phyloP scores from a whole-genome alignment of 441 rosid genomes.

The Arabidopsis lyrata region DNA sequence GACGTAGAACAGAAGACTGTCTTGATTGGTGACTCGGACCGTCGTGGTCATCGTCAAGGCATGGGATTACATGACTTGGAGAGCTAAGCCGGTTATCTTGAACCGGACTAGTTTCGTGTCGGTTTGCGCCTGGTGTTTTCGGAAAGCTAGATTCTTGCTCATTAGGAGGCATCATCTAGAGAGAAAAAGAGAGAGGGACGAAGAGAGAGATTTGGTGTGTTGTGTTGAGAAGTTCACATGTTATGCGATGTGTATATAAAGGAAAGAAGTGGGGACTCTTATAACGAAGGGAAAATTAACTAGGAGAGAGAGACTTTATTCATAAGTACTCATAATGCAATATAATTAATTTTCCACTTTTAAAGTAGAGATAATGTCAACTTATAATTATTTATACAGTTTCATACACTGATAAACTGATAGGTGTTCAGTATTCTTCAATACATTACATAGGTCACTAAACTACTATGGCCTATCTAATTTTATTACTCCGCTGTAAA shows the following conservation, averaged over 20 bases:
- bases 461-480: background rate
- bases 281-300: conserved; percentile 35
- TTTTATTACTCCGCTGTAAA: background rate
- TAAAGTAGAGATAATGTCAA: conserved; percentile 1
- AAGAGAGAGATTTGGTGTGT: conserved; percentile 37
- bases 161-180: conserved; percentile 72
- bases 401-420: conserved; percentile 15
- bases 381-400: conserved; percentile 23
- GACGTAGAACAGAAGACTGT: conserved; percentile 56
- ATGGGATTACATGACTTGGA: conserved; percentile 48
- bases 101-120: conserved; percentile 51
- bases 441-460: background rate
- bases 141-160: conserved; percentile 46
- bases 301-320: conserved; percentile 31
- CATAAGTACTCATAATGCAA: conserved; percentile 13
- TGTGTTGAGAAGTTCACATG: conserved; percentile 47
- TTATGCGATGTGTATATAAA: conserved; percentile 42
- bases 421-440: background rate
- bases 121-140: conserved; percentile 37
- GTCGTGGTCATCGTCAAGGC: conserved; percentile 41
- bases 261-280: conserved; percentile 43
- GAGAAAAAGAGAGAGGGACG: background rate
- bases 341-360: conserved; percentile 21
- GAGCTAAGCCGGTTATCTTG: conserved; percentile 58
- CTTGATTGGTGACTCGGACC: conserved; percentile 43